Evolutionary conservation across 2,329 filamentous ascomycete genomes (phyloP).

Genomic region (Diaporthe citri): DNA sequence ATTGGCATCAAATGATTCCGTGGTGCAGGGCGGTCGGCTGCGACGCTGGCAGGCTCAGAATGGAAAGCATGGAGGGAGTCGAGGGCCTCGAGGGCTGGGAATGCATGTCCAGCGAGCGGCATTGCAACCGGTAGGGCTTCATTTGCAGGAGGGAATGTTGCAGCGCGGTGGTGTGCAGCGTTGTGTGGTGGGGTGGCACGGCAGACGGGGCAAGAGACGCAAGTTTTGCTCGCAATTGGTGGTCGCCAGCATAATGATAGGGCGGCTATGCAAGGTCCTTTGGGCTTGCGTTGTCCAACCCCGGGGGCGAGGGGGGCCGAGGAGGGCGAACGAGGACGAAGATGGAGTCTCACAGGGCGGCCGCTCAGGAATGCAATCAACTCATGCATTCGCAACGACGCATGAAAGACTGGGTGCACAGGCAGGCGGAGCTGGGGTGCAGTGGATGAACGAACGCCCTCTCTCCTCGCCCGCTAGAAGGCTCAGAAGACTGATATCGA

Average conservation of each 20-base stretch:
- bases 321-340: slow-evolving; percentile 10
- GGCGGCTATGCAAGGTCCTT: slow-evolving; percentile 31
- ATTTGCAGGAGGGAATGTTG: slow-evolving; percentile 3
- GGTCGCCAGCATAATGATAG: slow-evolving; percentile 8
- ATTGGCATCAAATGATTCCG: slow-evolving; percentile 22
- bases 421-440: neutral
- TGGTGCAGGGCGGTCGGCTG: slow-evolving; percentile 9
- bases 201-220: slow-evolving; percentile 14
- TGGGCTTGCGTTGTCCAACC: slow-evolving; percentile 16
- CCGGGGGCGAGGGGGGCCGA: neutral
- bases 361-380: slow-evolving; percentile 26
- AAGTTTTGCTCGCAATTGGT: slow-evolving; percentile 17
- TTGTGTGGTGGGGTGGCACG: slow-evolving; percentile 13
- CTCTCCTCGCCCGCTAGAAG: neutral
- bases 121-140: slow-evolving; percentile 24
- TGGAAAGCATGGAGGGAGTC: neutral
- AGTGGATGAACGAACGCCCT: neutral
- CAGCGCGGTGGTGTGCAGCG: slow-evolving; percentile 6
- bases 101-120: slow-evolving; percentile 20
- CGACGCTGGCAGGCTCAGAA: slow-evolving; percentile 28
- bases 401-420: neutral
- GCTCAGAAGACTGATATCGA: neutral
- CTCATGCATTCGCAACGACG: slow-evolving; percentile 8
- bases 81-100: neutral
- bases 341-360: slow-evolving; percentile 28